phyloP scores from a whole-genome alignment of 2,329 filamentous ascomycete genomes.

The Neurospora crassa region DNA sequence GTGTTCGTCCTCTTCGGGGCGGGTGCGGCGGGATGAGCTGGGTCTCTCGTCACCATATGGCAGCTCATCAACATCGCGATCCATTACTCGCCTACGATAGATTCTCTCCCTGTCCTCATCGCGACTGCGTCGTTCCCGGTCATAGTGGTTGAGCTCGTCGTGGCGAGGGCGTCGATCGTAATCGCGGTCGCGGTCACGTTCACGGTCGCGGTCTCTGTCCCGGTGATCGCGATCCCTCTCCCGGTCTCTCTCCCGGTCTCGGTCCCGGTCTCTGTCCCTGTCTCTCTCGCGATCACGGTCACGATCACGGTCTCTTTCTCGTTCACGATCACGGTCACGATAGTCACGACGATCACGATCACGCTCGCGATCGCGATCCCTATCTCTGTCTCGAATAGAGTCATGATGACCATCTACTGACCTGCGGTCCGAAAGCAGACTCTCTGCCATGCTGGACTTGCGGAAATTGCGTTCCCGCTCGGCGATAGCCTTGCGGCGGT shows the following conservation, averaged over 20 bases:
- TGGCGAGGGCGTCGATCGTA: constrained; percentile 48
- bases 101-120: constrained; percentile 84
- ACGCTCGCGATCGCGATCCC: constrained; percentile 23
- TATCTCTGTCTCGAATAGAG: constrained; percentile 25
- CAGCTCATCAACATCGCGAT: constrained; percentile 75
- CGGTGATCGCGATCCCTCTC: constrained; percentile 26
- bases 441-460: constrained; percentile 63
- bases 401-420: constrained; percentile 36
- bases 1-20: constrained; percentile 65
- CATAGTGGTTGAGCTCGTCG: constrained; percentile 59
- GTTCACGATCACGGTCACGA: constrained; percentile 22
- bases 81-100: constrained; percentile 66
- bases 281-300: constrained; percentile 28
- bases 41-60: constrained; percentile 76
- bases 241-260: constrained; percentile 29
- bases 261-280: constrained; percentile 25
- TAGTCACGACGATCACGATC: constrained; percentile 13
- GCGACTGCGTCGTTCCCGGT: constrained; percentile 76
- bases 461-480: constrained; percentile 91
- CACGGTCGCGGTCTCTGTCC: constrained; percentile 29
- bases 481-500: constrained; percentile 85
- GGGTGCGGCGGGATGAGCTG: constrained; percentile 55
- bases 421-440: constrained; percentile 45
- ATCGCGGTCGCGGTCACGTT: constrained; percentile 27
- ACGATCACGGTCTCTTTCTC: constrained; percentile 26